Conservation (phyloP, 169 alveolate species). For the Plasmodium sp. region DNA sequence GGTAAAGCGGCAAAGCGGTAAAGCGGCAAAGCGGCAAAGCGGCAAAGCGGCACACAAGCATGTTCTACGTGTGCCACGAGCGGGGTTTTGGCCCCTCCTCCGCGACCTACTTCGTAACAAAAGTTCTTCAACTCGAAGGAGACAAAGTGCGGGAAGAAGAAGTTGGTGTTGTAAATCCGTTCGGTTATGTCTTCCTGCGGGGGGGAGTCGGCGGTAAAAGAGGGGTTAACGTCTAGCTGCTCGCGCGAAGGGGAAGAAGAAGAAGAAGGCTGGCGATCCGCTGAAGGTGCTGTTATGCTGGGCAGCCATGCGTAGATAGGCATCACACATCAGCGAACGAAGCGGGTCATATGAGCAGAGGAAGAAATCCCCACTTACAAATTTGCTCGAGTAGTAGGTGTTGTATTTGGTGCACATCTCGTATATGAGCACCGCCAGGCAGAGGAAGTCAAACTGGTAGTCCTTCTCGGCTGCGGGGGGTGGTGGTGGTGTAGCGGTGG, state of each 20-base stretch:
- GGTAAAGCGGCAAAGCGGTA: not conserved
- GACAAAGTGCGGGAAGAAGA: conserved; percentile 68
- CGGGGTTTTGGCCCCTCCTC: not conserved
- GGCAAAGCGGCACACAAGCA: too few species aligned
- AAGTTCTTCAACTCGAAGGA: conserved; percentile 67
- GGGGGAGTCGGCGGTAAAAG: not conserved
- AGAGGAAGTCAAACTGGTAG: conserved; percentile 59
- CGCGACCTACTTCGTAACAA: conserved; percentile 42
- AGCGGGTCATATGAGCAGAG: not conserved
- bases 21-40: not conserved
- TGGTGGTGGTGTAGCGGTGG: too few species aligned
- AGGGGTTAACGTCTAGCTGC: not conserved
- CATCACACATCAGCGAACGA: not conserved
- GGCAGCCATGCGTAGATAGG: not conserved
- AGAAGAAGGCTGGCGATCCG: not conserved
- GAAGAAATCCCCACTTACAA: conserved; percentile 1
- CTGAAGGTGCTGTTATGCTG: not conserved
- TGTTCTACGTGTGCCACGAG: not conserved
- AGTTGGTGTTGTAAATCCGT: conserved; percentile 34
- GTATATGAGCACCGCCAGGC: conserved; percentile 50
- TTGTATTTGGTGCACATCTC: conserved; percentile 73
- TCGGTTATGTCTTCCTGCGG: conserved; percentile 38
- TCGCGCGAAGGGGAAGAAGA: not conserved
- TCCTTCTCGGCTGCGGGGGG: conserved; percentile 37
- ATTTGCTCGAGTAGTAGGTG: conserved; percentile 59